A percentile compares a stretch with the other conserved stretches of the same genome.
These are phyloP conservation scores for Picea engelmannii DNA, from an alignment of 83 land plant genomes.

Conservation along the genomic window DNA sequence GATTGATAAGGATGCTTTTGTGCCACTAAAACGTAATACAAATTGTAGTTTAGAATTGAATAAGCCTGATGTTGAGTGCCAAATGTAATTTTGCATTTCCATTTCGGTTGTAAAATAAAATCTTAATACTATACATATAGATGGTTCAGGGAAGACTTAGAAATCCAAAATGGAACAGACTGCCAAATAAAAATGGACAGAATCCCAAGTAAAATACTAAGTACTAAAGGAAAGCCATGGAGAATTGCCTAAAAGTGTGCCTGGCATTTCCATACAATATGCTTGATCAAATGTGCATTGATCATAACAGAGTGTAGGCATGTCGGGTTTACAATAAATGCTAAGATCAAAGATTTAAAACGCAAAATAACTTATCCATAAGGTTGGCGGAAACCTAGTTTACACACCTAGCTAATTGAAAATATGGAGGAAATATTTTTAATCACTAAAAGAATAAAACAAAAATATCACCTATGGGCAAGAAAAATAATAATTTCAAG, in stretches of 20 bases:
- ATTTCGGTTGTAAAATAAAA: background rate
- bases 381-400: too few species aligned
- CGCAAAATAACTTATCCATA: too few species aligned
- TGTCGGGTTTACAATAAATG: too few species aligned
- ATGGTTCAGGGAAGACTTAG: background rate
- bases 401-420: too few species aligned
- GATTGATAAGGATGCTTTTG: background rate
- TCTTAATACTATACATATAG: background rate
- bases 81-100: background rate
- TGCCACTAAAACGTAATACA: constrained; percentile 3
- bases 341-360: too few species aligned
- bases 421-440: too few species aligned
- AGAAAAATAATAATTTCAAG: too few species aligned
- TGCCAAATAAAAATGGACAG: background rate
- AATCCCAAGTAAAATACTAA: background rate
- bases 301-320: too few species aligned
- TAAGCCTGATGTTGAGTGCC: background rate
- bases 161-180: background rate
- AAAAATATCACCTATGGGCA: too few species aligned
- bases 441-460: too few species aligned
- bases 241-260: background rate
- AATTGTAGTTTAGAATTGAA: background rate
- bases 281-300: too few species aligned
- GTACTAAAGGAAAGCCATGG: background rate
- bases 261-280: too few species aligned